These are phyloP conservation scores for Coniferiporia sulphurascens DNA, from an alignment of 1,284 basidiomycete species.

Conservation along the genomic window DNA sequence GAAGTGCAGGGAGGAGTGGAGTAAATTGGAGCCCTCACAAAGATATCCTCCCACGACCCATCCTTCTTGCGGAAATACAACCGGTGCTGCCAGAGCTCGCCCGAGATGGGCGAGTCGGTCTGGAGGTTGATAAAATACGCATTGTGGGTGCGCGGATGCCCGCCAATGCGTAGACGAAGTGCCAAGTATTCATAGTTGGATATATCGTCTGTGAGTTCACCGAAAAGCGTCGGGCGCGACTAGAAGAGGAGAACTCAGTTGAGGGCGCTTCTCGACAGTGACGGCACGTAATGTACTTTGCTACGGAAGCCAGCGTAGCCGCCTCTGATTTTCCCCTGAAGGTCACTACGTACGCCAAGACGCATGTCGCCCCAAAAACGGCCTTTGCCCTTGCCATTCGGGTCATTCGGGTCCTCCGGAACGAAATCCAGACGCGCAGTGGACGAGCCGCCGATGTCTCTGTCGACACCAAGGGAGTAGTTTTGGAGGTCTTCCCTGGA, in stretches of 20 bases:
- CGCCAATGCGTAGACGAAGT: slow-evolving; percentile 67
- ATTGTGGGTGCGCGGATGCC: slow-evolving; percentile 63
- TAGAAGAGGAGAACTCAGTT: slow-evolving; percentile 30
- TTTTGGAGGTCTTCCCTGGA: slow-evolving; percentile 50
- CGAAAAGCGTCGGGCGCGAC: slow-evolving; percentile 72
- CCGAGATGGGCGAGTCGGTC: slow-evolving; percentile 71
- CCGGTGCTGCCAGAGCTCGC: slow-evolving; percentile 87
- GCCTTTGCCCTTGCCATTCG: slow-evolving; percentile 45
- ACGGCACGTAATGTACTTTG: slow-evolving; percentile 39
- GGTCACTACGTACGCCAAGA: slow-evolving; percentile 31
- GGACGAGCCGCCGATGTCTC: slow-evolving; percentile 83
- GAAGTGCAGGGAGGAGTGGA: background rate
- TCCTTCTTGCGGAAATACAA: slow-evolving; percentile 70
- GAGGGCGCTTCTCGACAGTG: background rate
- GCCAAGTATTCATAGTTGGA: slow-evolving; percentile 75
- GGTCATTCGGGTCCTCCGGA: slow-evolving; percentile 33
- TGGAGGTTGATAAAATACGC: slow-evolving; percentile 89
- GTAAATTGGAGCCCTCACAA: slow-evolving; percentile 46
- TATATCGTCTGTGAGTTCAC: slow-evolving; percentile 76
- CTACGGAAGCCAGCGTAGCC: slow-evolving; percentile 86
- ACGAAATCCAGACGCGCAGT: slow-evolving; percentile 65
- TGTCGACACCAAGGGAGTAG: slow-evolving; percentile 74
- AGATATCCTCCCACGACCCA: slow-evolving; percentile 80
- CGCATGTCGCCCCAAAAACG: slow-evolving; percentile 75
- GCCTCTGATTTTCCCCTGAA: slow-evolving; percentile 58